Evolutionary conservation across 352 stramenopile species (phyloP), one percentile per base, ranked within the genome.

Genomic region (Elongisporangium anandrum): DNA sequence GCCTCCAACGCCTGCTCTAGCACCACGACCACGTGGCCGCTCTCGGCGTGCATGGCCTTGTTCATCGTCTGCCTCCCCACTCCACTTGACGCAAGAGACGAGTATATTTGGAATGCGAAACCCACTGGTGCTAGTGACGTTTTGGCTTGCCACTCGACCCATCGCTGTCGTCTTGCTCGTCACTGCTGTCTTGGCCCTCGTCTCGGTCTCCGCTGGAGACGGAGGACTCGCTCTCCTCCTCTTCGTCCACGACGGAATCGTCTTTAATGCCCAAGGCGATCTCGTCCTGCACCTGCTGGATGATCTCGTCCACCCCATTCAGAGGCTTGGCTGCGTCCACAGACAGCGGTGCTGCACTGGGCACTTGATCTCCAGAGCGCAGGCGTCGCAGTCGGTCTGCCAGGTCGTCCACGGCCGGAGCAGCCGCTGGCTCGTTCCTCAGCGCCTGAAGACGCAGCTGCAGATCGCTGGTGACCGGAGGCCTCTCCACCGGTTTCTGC

Each of bases 241-340:
- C 52, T 22, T 68, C 59, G 4, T 73, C 61, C 21, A 52, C 54
- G 4, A 65, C 68, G 16, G 65, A 56, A 20, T 73, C 75, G 24
- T 85, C 76, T 2, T 54, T 41, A 21, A 90, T 71, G 23, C 78
- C 77, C 15, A 90, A 57, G 8, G 69, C 68, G 22, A 89, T 68
- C 52, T 91, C 81, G 22, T 91, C 81, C 49, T 75, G 67, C 29
- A 73, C 77, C 54, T 87, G 77, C 51, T 78, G 74, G 55, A 91
- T 77, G 55, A 91, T 76, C 17, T 65, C 61, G 22, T 81, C 69
- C 38, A 77, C 73, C 0, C 64, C 56, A 26, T 50, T 70, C 52
- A 72, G 69, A 24, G 50, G 39, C 0, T 60, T 60, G 16, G 52
- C 19, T 16, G 5, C 41, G 23, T 26, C 49, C 17, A 29, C 23